Evolutionary conservation across 345 rosid genomes (phyloP), one percentile per base, ranked within the genome.

Genomic region (Rubroshorea leprosula): DNA sequence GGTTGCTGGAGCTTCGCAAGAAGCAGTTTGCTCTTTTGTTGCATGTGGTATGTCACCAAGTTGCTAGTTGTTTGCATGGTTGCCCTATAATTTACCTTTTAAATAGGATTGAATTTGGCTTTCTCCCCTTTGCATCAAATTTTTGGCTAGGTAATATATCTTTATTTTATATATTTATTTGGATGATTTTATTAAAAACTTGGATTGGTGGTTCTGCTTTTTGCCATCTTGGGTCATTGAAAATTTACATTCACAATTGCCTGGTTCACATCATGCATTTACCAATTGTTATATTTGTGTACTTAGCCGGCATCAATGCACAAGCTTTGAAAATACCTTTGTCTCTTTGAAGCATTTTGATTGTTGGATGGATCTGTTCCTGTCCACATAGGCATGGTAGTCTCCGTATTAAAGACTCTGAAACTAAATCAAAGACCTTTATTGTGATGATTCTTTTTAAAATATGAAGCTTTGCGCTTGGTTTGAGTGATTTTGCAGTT

Each of bases 1-100:
- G 98, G 72, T 78, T 92, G 69, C 76, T 89, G 67, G 98, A 92
- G 82, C 85, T 92, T 23, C 83, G 98, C 52, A 92, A 86, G 77
- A 92, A 92, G 57, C 98, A 92, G 69, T 89, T 92, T 76, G 84
- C 87, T 38, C 80, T 92, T 5, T 55, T 92, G 29, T 66, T 92
- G 82, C 98, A 92, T 49, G 86, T 86, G 97, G 98, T 89, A 86
- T 72, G 83, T 68, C 9, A 29, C 55, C 20, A 4, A 62, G 48
- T 43, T 22, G n/a, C 23, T 1, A 50, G 39, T 50, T 43, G 24
- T 20, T 49, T 50, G 11, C 23, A 24, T 23, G 45, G 25, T 39
- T 56, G 56, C 49, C 10, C 21, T n/a, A 15, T 12, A 48, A 10
- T 39, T 15, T 12, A 24, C 22, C 13, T 48, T 54, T 55, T 54